A percentile compares a stretch with the other conserved stretches of the same genome.
phyloP scores from a whole-genome alignment of 768 basidiomycete genomes.

The Lactifluus piperatus region DNA sequence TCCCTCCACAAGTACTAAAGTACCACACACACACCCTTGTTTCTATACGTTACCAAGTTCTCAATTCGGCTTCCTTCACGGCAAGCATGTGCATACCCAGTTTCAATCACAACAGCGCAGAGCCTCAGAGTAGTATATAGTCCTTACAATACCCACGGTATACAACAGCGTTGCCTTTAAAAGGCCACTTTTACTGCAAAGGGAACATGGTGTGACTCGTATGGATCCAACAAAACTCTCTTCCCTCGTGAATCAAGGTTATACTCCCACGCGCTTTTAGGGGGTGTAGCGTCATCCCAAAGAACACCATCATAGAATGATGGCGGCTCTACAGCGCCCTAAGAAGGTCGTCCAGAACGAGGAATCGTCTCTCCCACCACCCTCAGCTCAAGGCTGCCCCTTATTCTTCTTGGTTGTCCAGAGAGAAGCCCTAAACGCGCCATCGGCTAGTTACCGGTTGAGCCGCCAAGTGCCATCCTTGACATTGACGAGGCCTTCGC shows the following conservation, averaged over 20 bases:
- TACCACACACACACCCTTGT: neutral
- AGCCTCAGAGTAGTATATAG: no score
- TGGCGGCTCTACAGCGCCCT: neutral
- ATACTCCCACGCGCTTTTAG: neutral
- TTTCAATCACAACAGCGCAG: neutral
- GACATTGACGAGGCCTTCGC: slow-evolving; percentile 65
- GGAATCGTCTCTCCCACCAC: neutral
- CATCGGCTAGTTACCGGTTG: slow-evolving; percentile 18
- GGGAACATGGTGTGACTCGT: neutral
- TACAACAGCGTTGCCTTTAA: neutral
- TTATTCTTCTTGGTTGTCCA: neutral
- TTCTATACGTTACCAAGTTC: neutral
- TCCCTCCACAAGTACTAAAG: no score
- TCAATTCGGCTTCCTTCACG: neutral
- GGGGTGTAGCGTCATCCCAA: neutral
- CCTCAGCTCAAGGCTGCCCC: neutral
- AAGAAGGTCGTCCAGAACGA: neutral
- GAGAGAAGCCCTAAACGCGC: neutral
- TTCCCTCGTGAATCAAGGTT: neutral
- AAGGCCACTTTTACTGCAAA: neutral
- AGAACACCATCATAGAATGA: neutral
- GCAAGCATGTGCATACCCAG: neutral
- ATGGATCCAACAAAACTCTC: neutral
- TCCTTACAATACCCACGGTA: neutral
- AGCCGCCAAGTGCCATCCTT: slow-evolving; percentile 68